Evolutionary conservation across 1,284 basidiomycete genomes (phyloP), one percentile per base, ranked within the genome.

Genomic region (Coniferiporia weirii): DNA sequence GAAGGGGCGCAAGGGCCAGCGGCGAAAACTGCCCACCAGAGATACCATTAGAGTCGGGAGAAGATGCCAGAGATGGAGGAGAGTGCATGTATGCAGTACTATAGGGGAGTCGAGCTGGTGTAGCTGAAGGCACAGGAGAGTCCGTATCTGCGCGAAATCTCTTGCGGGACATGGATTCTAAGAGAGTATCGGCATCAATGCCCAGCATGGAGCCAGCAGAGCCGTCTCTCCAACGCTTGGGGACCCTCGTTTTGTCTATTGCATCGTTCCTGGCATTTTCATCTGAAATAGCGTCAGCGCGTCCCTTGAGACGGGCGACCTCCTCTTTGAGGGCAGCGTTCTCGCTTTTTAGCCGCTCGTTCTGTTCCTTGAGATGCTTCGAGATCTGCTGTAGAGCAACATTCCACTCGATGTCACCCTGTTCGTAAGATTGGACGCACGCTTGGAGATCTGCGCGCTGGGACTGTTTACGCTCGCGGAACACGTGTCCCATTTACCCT

Each of bases 371-470:
- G 61, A 93, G 80, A 27, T 87, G 85, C 70, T 93, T 90, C 22
- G 91, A 91, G 56, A 93, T 84, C 60, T 83, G 87, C 71, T 95
- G 93, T 20, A 95, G 76, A 48, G 90, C 89, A 52, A 95, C 84
- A 68, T 91, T 94, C 54, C 91, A 87, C 71, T 94, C 90, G 51
- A 94, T 87, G 70, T 95, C 93, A 44, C 93, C 91, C 65, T 92
- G 89, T 71, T 95, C 93, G 67, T 93, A 95, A 44, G 84, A 83
- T 64, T 91, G 85, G 53, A 95, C 78, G 49, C 92, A 87, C 61
- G 91, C 89, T 73, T 95, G 92, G 36, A 95, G 81, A 56, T 94
- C 93, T n/a, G 87, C 83, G 46, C 95, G 85, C 68, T 95, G 93
- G 22, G 89, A 88, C 68, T 95, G 92, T 70, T 92, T 93, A 61